Evolutionary conservation across 352 stramenopile species (phyloP), one percentile per base, ranked within the genome.

Genomic region (Chrysophaeum taylorii): DNA sequence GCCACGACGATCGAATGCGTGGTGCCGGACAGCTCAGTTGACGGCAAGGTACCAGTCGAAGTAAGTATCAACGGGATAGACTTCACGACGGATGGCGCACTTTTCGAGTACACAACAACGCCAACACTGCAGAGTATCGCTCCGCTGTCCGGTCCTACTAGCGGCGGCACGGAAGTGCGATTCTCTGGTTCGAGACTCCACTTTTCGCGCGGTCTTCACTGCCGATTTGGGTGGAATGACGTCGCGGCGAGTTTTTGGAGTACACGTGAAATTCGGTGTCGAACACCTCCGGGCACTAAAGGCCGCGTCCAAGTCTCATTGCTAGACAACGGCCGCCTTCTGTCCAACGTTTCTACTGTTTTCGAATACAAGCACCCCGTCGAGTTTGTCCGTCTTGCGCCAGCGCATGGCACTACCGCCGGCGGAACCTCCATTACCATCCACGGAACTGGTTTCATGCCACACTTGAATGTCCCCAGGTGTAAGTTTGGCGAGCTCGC

Each of bases 181-280:
- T 78, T 96, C 5, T 60, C 57, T 29, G 92, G 91, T 7, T 31
- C 76, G 14, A 79, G 87, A 12, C 96, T 98, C 61, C 63, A 75
- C 0, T 86, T 91, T 53, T 84, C 82, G 5, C 50, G 83, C 54
- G 76, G 84, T 14, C 73, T 96, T 15, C 73, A 76, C 52, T 97
- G 89, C 73, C 81, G 79, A n/a, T 93, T 97, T 77, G 91, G 89
- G 38, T 75, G 71, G 23, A 60, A 82, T 0, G 25, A 74, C 63
- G 75, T 88, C 2, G 41, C 68, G 21, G 87, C 76, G 21, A 75
- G 76, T 16, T 93, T 82, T 53, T 71, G 87, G 27, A 87, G 79
- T 1, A 14, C 76, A 2, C 52, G 74, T 18, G 68, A 81, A 25
- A 68, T 94, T 0, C 37, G 80, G n/a, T 96, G 89, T 61, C 52